These are phyloP conservation scores for Dichotomopilus funicola DNA, from an alignment of 2,329 filamentous ascomycete species.

Conservation along the genomic window DNA sequence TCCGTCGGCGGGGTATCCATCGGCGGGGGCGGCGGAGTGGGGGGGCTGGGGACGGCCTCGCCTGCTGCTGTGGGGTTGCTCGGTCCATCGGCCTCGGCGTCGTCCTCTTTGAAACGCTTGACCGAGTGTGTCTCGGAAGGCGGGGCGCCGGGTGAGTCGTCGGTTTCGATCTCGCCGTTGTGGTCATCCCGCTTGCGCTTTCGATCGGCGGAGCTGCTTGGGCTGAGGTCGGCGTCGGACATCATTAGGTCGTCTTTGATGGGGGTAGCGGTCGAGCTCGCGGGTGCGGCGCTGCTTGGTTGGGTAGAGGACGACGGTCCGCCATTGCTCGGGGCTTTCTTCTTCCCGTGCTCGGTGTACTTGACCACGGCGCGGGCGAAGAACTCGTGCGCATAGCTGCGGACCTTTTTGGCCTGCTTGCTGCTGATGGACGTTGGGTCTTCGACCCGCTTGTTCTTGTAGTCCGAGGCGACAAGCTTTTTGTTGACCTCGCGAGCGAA, in stretches of 20 bases:
- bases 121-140: slow-evolving; percentile 51
- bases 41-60: slow-evolving; percentile 32
- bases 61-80: neutral
- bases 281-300: slow-evolving; percentile 15
- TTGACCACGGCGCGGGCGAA: slow-evolving; percentile 81
- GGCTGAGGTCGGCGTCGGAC: slow-evolving; percentile 42
- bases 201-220: slow-evolving; percentile 41
- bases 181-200: slow-evolving; percentile 59
- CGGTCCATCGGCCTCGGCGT: slow-evolving; percentile 11
- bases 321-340: slow-evolving; percentile 40
- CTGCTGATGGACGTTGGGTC: slow-evolving; percentile 69
- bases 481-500: slow-evolving; percentile 67
- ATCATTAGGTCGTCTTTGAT: slow-evolving; percentile 34
- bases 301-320: neutral
- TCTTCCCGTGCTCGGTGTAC: slow-evolving; percentile 60
- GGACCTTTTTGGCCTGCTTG: slow-evolving; percentile 76
- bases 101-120: slow-evolving; percentile 37
- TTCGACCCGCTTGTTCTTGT: slow-evolving; percentile 78
- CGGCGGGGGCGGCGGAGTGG: slow-evolving; percentile 40
- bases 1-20: slow-evolving; percentile 31
- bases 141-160: slow-evolving; percentile 38
- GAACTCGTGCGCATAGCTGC: slow-evolving; percentile 75
- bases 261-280: slow-evolving; percentile 15
- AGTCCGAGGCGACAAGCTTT: slow-evolving; percentile 86
- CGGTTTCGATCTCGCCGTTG: slow-evolving; percentile 21